These are phyloP conservation scores for Huntiella omanensis DNA, from an alignment of 2,329 filamentous ascomycete genomes.

Conservation along the genomic window DNA sequence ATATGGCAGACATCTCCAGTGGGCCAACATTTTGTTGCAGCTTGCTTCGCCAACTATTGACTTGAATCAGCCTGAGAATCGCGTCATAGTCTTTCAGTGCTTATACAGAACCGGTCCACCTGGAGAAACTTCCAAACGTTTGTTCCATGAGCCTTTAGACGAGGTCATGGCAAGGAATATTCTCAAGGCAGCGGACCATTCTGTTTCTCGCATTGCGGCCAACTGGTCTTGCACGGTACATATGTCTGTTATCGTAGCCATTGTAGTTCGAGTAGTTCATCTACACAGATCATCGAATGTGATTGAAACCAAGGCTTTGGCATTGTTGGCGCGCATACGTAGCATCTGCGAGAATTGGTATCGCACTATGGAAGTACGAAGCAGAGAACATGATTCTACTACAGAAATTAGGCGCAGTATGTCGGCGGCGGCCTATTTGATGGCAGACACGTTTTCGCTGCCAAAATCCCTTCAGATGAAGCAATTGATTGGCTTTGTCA, in stretches of 20 bases:
- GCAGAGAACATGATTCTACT: too few species aligned
- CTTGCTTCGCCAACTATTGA: conserved; percentile 28
- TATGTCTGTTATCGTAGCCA: conserved; percentile 20
- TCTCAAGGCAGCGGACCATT: conserved; percentile 14
- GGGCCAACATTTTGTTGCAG: conserved; percentile 35
- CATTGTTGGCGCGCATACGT: conserved; percentile 23
- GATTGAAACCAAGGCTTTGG: conserved; percentile 12
- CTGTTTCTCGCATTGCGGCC: conserved; percentile 20
- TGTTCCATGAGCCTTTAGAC: conserved; percentile 15
- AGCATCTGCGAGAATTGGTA: background rate
- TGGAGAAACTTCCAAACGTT: background rate
- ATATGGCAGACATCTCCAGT: conserved; percentile 30
- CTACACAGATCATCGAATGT: background rate
- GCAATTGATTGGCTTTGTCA: too few species aligned
- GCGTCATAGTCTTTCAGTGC: conserved; percentile 28
- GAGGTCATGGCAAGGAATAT: conserved; percentile 19
- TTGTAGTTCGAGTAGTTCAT: conserved; percentile 24
- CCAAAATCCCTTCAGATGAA: background rate
- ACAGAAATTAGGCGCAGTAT: background rate
- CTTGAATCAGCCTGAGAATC: conserved; percentile 29
- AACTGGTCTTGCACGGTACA: conserved; percentile 32
- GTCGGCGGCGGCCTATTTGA: background rate
- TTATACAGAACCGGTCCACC: conserved; percentile 27
- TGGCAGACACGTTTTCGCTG: background rate
- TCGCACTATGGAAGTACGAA: too few species aligned